Percentiles rank a stretch among this genome's conserved stretches.
Conservation (phyloP, 371 early-diverging fungal species). For the Syncephalastrum sp. region DNA sequence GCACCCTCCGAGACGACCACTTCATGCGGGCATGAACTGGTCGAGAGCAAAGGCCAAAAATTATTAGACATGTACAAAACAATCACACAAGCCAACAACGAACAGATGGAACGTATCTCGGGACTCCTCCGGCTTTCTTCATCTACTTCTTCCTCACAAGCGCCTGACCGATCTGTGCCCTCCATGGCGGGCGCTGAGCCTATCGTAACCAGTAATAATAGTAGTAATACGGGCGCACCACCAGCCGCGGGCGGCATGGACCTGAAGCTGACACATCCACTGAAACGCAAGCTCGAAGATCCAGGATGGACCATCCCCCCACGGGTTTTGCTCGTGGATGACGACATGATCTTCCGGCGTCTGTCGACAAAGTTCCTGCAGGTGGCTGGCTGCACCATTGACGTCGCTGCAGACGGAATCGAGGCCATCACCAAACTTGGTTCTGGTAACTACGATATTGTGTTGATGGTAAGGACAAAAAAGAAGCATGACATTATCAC, state of each 20-base stretch:
- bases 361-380: conserved; percentile 65
- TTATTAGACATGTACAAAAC: conserved; percentile 9
- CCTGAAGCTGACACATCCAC: neutral
- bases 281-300: conserved; percentile 28
- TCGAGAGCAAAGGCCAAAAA: conserved; percentile 3
- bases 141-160: no score
- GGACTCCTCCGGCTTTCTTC: neutral
- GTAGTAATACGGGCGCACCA: no score
- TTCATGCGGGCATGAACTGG: no score
- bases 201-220: no score
- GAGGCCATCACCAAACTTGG: conserved; percentile 67
- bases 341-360: conserved; percentile 66
- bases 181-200: no score
- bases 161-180: no score
- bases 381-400: conserved; percentile 72
- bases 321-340: conserved; percentile 73
- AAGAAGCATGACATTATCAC: neutral
- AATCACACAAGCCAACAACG: conserved; percentile 15
- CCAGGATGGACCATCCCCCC: conserved; percentile 66
- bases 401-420: conserved; percentile 73
- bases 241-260: no score
- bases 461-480: conserved; percentile 62
- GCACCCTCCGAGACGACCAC: no score
- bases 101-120: conserved; percentile 15
- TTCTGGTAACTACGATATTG: conserved; percentile 68